These are phyloP conservation scores for Tolypocladium inflatum DNA, from an alignment of 2,329 filamentous ascomycete species.

Conservation along the genomic window DNA sequence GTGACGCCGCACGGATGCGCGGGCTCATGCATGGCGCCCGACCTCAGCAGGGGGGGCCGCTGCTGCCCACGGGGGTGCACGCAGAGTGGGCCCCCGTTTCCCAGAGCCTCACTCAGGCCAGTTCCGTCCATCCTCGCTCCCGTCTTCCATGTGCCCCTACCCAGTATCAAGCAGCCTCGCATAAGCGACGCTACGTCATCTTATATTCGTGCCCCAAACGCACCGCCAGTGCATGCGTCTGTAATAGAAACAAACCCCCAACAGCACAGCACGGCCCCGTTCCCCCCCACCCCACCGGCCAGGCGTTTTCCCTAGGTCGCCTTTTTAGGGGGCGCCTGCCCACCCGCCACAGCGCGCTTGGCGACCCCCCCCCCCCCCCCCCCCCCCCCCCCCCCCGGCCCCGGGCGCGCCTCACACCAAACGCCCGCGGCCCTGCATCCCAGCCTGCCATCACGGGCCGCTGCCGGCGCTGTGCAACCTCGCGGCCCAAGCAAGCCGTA, in stretches of 20 bases:
- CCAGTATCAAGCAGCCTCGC: not conserved
- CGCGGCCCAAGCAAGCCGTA: not conserved
- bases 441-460: slow-evolving; percentile 4
- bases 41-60: not conserved
- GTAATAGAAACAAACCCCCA: too few species aligned
- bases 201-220: too few species aligned
- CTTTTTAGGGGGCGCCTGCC: not conserved
- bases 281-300: not conserved
- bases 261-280: not conserved
- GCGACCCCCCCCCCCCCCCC: not conserved
- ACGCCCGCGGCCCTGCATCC: not conserved
- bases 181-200: too few species aligned
- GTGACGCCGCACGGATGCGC: slow-evolving; percentile 6
- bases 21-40: slow-evolving; percentile 5
- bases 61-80: not conserved
- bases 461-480: slow-evolving; percentile 8
- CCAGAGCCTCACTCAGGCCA: not conserved
- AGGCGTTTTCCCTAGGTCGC: not conserved
- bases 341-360: not conserved
- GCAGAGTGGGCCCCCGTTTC: not conserved
- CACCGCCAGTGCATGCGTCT: too few species aligned
- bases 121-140: not conserved
- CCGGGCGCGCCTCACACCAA: not conserved
- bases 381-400: not conserved
- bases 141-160: too few species aligned